A percentile compares a stretch with the other conserved stretches of the same genome.
phyloP scores from a whole-genome alignment of 225 moss, liverwort and hornwort species.

The Climacium dendroides region DNA sequence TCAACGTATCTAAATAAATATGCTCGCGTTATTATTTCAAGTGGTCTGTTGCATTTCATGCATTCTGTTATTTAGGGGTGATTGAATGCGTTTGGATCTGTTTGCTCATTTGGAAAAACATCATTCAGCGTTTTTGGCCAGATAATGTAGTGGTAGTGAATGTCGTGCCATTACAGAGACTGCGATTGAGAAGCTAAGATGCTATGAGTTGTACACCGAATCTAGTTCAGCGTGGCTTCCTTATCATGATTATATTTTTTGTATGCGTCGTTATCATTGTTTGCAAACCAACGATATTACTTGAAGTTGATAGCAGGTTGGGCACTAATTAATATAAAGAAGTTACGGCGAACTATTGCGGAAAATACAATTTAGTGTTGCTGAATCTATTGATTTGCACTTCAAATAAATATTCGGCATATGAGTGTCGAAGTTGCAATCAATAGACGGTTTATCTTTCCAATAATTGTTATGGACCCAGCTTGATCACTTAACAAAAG shows the following conservation, averaged over 20 bases:
- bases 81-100: background rate
- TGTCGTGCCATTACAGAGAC: background rate
- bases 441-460: background rate
- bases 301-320: background rate
- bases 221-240: background rate
- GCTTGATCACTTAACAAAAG: background rate
- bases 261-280: background rate
- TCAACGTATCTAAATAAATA: background rate
- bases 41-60: background rate
- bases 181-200: background rate
- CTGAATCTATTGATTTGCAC: background rate
- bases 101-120: background rate
- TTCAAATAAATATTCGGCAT: background rate
- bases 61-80: background rate
- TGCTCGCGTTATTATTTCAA: background rate
- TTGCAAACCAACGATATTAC: background rate
- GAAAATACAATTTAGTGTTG: background rate
- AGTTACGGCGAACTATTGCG: background rate
- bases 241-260: background rate
- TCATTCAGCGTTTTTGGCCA: background rate
- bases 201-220: background rate
- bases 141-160: background rate
- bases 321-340: background rate
- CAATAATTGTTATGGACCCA: background rate
- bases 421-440: background rate